Evolutionary conservation across 371 early-diverging fungal genomes (phyloP).

Genomic region (Dichotomocladium elegans): DNA sequence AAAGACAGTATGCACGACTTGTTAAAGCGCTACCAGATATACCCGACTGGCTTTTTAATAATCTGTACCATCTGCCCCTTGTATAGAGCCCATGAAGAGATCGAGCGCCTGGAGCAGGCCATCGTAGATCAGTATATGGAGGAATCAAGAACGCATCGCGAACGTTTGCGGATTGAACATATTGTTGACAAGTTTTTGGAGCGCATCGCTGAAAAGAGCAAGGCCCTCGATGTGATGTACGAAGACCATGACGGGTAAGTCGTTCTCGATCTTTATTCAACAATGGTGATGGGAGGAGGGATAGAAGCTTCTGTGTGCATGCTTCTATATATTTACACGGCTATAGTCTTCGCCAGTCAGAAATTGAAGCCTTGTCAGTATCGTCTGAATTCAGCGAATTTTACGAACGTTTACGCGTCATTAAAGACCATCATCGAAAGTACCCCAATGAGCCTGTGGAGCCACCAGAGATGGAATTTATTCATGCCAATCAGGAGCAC

Average conservation of each 20-base stretch:
- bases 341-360: conserved; percentile 60
- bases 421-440: conserved; percentile 83
- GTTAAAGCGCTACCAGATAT: background rate
- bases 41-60: background rate
- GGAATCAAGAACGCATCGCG: conserved; percentile 75
- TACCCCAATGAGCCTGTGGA: conserved; percentile 79
- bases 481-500: conserved; percentile 37
- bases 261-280: background rate
- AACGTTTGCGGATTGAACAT: conserved; percentile 81
- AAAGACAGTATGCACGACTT: conserved; percentile 46
- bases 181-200: conserved; percentile 70
- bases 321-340: too few species aligned
- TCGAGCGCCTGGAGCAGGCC: conserved; percentile 89
- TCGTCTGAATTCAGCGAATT: conserved; percentile 81
- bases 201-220: conserved; percentile 65
- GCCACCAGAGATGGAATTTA: conserved; percentile 77
- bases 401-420: conserved; percentile 76
- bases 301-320: conserved; percentile 2
- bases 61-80: background rate
- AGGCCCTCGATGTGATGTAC: conserved; percentile 61
- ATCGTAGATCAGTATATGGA: conserved; percentile 78
- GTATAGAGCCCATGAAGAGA: conserved; percentile 78
- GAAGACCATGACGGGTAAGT: conserved; percentile 72
- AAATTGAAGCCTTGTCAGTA: conserved; percentile 75
- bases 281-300: background rate